Conservation (phyloP, 1,139 yeast species). For the Kodamaea suecica region DNA sequence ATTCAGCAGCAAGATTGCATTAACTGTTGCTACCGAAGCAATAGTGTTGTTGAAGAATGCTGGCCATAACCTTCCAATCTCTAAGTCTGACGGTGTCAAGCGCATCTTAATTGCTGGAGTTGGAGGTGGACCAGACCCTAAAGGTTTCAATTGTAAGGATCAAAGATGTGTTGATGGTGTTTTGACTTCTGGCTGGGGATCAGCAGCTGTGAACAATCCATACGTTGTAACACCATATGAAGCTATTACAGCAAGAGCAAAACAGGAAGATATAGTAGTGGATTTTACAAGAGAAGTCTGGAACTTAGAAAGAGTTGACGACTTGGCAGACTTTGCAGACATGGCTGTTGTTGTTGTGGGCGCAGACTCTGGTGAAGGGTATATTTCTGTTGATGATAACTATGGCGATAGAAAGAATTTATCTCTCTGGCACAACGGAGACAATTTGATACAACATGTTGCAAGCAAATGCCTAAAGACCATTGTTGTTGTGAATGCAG, state of each 20-base stretch:
- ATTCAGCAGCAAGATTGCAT: slow-evolving; percentile 49
- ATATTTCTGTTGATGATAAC: slow-evolving; percentile 54
- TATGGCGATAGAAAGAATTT: slow-evolving; percentile 59
- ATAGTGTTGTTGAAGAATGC: slow-evolving; percentile 52
- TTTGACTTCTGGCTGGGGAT: slow-evolving; percentile 32
- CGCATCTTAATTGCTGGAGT: slow-evolving; percentile 45
- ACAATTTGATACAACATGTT: slow-evolving; percentile 47
- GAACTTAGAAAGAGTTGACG: slow-evolving; percentile 42
- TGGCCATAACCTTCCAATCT: slow-evolving; percentile 50
- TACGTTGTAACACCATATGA: slow-evolving; percentile 55
- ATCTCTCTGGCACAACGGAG: slow-evolving; percentile 62
- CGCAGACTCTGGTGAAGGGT: slow-evolving; percentile 59
- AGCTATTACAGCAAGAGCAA: slow-evolving; percentile 45
- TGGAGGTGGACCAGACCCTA: slow-evolving; percentile 48
- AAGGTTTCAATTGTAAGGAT: slow-evolving; percentile 50
- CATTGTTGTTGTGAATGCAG: slow-evolving; percentile 54
- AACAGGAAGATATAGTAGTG: slow-evolving; percentile 42
- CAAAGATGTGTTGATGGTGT: slow-evolving; percentile 32
- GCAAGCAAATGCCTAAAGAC: slow-evolving; percentile 52
- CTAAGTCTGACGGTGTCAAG: slow-evolving; percentile 38
- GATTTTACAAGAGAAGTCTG: slow-evolving; percentile 44
- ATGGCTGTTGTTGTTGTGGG: slow-evolving; percentile 51
- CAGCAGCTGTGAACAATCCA: slow-evolving; percentile 52
- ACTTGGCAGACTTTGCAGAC: slow-evolving; percentile 49
- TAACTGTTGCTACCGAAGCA: slow-evolving; percentile 56